These are phyloP conservation scores for Talaromyces thailandensis DNA, from an alignment of 495 filamentous ascomycete species.

Conservation along the genomic window DNA sequence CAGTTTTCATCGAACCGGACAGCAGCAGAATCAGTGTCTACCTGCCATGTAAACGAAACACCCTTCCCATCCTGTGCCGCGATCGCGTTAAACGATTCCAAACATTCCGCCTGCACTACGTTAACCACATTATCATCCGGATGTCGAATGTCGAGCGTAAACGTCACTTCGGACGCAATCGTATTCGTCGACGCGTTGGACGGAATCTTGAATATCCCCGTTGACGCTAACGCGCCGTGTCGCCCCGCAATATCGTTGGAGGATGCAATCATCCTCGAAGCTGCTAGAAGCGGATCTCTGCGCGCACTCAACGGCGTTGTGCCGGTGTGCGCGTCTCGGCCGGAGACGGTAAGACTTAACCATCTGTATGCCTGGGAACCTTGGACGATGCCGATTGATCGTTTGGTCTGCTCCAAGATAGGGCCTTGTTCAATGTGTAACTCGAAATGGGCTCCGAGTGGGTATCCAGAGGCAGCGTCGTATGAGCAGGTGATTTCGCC, in stretches of 20 bases:
- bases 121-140: conserved; percentile 48
- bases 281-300: conserved; percentile 57
- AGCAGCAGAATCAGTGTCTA: conserved; percentile 57
- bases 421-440: conserved; percentile 79
- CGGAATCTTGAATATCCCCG: conserved; percentile 58
- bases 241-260: conserved; percentile 52
- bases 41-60: conserved; percentile 46
- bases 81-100: conserved; percentile 46
- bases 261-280: conserved; percentile 59
- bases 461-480: conserved; percentile 26
- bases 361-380: conserved; percentile 62
- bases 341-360: conserved; percentile 58
- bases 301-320: conserved; percentile 57
- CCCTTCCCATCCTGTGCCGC: conserved; percentile 42
- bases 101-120: conserved; percentile 45
- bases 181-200: conserved; percentile 64
- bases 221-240: conserved; percentile 52
- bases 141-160: conserved; percentile 64
- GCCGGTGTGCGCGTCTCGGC: conserved; percentile 65
- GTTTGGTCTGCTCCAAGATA: conserved; percentile 49
- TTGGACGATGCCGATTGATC: conserved; percentile 61
- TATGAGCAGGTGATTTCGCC: conserved; percentile 49
- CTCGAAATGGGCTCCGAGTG: conserved; percentile 76
- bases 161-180: conserved; percentile 59
- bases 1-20: conserved; percentile 63